These are phyloP conservation scores for Solanum paucissectum DNA, from an alignment of 257 asterid species.

Conservation along the genomic window DNA sequence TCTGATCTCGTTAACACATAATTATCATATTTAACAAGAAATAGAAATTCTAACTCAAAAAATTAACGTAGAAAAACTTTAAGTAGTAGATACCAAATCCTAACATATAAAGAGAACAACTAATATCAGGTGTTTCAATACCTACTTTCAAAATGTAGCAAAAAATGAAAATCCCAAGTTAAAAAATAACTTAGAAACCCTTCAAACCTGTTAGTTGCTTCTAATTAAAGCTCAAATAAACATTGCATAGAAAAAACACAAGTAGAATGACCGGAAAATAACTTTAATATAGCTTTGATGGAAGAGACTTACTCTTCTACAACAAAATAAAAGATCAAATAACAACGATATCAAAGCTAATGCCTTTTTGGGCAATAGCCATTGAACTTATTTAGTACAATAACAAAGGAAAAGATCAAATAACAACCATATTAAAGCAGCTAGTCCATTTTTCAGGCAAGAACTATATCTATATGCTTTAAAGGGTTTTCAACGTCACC, in stretches of 20 bases:
- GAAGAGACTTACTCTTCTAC: background rate
- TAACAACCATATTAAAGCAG: too few species aligned
- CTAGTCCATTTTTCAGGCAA: background rate
- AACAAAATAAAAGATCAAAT: background rate
- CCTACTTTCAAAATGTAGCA: background rate
- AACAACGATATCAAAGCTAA: background rate
- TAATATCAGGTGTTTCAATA: background rate
- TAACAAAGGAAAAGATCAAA: background rate
- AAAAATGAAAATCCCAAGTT: too few species aligned
- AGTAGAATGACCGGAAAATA: too few species aligned
- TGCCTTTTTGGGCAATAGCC: background rate
- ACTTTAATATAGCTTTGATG: background rate
- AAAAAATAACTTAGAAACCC: background rate
- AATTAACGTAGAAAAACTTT: background rate
- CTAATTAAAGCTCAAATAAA: background rate
- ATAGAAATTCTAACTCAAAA: background rate
- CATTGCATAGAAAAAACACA: too few species aligned
- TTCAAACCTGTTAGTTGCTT: background rate
- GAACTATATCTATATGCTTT: slow-evolving; percentile 39
- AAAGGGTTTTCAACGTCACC: slow-evolving; percentile 54
- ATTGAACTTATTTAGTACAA: background rate
- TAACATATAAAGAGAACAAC: background rate
- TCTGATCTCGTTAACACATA: background rate
- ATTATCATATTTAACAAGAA: background rate
- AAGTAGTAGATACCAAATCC: background rate